Base-by-base conservation (phyloP, 768 basidiomycete species). In the Tulasnella calospora region DNA sequence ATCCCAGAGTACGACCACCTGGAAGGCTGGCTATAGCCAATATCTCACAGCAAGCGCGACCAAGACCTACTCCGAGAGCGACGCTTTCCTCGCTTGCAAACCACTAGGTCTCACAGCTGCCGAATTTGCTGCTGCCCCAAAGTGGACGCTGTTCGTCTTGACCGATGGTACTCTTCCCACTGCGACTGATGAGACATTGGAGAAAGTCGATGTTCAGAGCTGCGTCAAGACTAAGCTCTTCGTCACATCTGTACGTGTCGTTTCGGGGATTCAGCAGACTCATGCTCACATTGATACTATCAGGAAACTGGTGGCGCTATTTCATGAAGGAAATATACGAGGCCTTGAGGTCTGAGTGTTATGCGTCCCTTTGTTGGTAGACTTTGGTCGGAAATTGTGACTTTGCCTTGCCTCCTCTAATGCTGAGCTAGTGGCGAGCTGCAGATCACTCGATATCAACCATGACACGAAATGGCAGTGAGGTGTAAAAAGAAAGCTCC, bases 21-120 rank as follows among this genome's bases (percentile, higher is more conserved):
- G 70, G 70, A 35, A 71, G 70, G 70, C 70, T 6, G 70, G 70
- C 70, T 71, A 71, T 21, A 19, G 19, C 17, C 17, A 71, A 30
- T 35, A 71, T 30, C 70, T 71, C n/a, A 71, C 70, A 13, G 70
- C 70, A 35, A 71, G 6, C 38, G 38, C 70, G 70, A 71, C 70
- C 33, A 40, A 35, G 38, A 35, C 33, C 35, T 71, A 71, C 38
- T 9, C 23, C 35, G 35, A 71, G 15, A 71, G 12, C 33, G 35
- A 35, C 33, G 30, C 5, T 7, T 71, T 71, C 70, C 17, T 71
- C 19, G 70, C 70, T 13, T 71, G 70, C 70, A 71, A 71, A 27
- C 70, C 70, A 6, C n/a, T n/a, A 19, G 6, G 9, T 6, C 8
- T 55, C 17, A 21, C 51, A 17, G 51, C 51, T n/a, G 33, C 10